phyloP scores from a whole-genome alignment of 768 basidiomycete species.

The Solioccasus polychromus region DNA sequence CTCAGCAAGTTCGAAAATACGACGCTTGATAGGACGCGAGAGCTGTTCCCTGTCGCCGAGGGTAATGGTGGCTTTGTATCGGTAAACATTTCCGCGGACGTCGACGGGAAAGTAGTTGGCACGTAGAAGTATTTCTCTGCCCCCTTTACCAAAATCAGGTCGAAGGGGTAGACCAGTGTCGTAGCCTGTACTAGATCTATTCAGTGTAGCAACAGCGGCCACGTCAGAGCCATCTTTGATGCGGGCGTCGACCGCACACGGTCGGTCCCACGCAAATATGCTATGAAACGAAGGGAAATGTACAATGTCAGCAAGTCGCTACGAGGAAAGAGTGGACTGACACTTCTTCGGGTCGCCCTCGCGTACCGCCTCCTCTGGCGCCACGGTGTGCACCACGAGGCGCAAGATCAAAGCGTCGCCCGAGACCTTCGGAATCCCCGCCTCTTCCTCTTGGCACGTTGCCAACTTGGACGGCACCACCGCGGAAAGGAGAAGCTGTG shows the following conservation, averaged over 20 bases:
- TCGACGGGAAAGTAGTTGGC: constrained; percentile 49
- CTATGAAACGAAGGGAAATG: neutral
- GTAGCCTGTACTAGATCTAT: constrained; percentile 16
- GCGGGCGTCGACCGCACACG: constrained; percentile 56
- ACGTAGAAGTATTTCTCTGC: constrained; percentile 40
- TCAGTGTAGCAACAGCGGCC: constrained; percentile 33
- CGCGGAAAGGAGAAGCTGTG: neutral
- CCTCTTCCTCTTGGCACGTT: constrained; percentile 26
- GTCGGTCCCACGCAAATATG: constrained; percentile 33
- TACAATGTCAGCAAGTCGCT: neutral
- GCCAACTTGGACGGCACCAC: constrained; percentile 6
- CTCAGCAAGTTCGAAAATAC: constrained; percentile 48
- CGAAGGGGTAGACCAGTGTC: constrained; percentile 38
- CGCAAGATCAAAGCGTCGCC: constrained; percentile 12
- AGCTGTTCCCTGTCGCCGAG: constrained; percentile 26
- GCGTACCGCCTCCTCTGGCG: constrained; percentile 8
- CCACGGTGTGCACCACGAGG: constrained; percentile 26
- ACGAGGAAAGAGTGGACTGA: constrained; percentile 6
- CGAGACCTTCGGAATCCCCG: neutral
- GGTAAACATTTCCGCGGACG: constrained; percentile 36
- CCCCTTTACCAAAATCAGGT: constrained; percentile 43
- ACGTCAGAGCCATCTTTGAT: constrained; percentile 38
- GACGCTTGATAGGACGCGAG: constrained; percentile 36
- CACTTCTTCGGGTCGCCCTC: constrained; percentile 18
- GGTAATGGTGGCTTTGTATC: constrained; percentile 35